Evolutionary conservation across 192 early-diverging fungal genomes (phyloP), one percentile per base, ranked within the genome.

Genomic region (Rhizoclosmatium sp.): DNA sequence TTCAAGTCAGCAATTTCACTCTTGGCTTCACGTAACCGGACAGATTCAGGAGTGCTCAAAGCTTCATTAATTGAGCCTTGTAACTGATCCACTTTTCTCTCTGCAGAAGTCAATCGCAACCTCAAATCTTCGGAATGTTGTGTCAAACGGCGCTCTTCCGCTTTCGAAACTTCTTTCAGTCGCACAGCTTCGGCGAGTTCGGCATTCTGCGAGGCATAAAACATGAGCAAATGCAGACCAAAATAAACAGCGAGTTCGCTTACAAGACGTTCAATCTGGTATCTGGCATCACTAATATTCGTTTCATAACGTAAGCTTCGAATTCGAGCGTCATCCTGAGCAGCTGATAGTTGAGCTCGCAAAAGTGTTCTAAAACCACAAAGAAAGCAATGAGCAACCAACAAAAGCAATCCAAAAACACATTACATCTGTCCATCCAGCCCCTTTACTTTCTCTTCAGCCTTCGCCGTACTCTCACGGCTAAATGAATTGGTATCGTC

Each of bases 371-470:
- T 80, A 65, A 68, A 78, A 70, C 2, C 41, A 31, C 7, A 47
- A 47, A 45, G 56, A 65, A 21, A 42, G 59, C 44, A 42, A 64
- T 41, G 41, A 42, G 16, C 51, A 7, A 65, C 62, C 41, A 31
- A 7, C 59, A 64, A 1, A 3, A 23, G 16, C 21, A 19, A 5
- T 45, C 2, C 42, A 59, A 49, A 46, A 61, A 21, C 2, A n/a
- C 3, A 54, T 46, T 44, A 80, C 79, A 80, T 10, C 75, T 80
- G 71, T 7, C 44, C 72, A 45, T 80, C 79, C 61, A 80, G n/a
- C 3, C 65, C 60, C 48, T 54, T 9, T 3, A 67, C 42, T 51
- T 80, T 80, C 72, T 74, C 79, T 5, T 75, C 72, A n/a, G 44
- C 66, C 47, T 56, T 65, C 40, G 40, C 4, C 40, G 42, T 48